Conservation (phyloP, 192 early-diverging fungal species). For the Rhizoclosmatium globosum region DNA sequence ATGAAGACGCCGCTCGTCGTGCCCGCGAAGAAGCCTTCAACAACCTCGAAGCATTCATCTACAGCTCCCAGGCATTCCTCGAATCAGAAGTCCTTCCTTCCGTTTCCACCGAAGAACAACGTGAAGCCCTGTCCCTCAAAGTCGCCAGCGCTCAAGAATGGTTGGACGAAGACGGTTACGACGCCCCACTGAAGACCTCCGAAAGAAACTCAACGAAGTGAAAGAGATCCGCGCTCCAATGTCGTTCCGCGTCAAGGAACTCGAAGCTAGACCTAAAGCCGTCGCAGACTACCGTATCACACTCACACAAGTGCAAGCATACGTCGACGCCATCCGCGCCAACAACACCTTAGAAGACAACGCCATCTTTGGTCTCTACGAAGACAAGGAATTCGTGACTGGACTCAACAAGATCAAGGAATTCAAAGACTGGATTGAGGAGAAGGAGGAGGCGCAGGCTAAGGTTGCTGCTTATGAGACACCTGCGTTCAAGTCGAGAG, state of each 20-base stretch:
- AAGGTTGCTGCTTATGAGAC: constrained; percentile 63
- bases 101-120: constrained; percentile 78
- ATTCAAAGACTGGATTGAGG: constrained; percentile 71
- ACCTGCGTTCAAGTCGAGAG: constrained; percentile 68
- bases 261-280: constrained; percentile 58
- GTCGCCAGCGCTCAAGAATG: constrained; percentile 78
- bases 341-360: constrained; percentile 32
- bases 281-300: constrained; percentile 32
- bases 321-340: background rate
- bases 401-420: constrained; percentile 61
- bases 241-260: constrained; percentile 57
- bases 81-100: constrained; percentile 75
- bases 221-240: constrained; percentile 55
- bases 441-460: constrained; percentile 66
- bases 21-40: constrained; percentile 86
- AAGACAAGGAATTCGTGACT: constrained; percentile 42
- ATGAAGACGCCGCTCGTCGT: constrained; percentile 71
- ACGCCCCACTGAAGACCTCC: constrained; percentile 60
- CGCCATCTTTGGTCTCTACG: constrained; percentile 21
- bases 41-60: constrained; percentile 89
- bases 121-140: constrained; percentile 63
- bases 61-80: constrained; percentile 82
- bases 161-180: constrained; percentile 84
- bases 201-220: constrained; percentile 49
- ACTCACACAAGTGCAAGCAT: constrained; percentile 5